These are phyloP conservation scores for Physcomitrium patens DNA, from an alignment of 225 moss, liverwort and hornwort species.

Conservation along the genomic window DNA sequence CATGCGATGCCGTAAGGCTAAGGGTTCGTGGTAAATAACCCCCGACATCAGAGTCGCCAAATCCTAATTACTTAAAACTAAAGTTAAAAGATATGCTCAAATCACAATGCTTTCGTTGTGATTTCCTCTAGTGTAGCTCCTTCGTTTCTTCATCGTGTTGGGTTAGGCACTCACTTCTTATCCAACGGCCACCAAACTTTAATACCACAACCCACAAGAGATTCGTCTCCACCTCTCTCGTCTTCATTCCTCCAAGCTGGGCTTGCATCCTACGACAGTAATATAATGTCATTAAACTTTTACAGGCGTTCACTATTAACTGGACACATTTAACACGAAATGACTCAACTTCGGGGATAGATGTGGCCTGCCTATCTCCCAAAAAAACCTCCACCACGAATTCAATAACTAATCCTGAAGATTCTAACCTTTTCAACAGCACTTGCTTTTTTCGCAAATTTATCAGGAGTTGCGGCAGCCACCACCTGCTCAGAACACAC, in stretches of 20 bases:
- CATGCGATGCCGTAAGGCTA: not conserved
- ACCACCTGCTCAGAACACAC: slow-evolving; percentile 49
- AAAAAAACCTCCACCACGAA: slow-evolving; percentile 1
- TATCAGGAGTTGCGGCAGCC: slow-evolving; percentile 50
- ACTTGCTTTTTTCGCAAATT: slow-evolving; percentile 49
- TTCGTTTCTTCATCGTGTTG: not conserved
- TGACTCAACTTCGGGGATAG: not conserved
- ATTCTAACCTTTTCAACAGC: slow-evolving; percentile 53
- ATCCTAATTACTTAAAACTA: slow-evolving; percentile 3
- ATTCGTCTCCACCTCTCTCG: slow-evolving; percentile 62
- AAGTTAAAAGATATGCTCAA: not conserved
- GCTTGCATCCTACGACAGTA: slow-evolving; percentile 32
- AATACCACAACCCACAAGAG: slow-evolving; percentile 77
- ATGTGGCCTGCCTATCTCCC: not conserved
- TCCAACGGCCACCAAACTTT: slow-evolving; percentile 99
- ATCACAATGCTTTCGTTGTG: not conserved
- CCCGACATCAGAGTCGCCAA: not conserved
- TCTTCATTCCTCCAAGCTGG: slow-evolving; percentile 54
- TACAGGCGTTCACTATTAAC: not conserved
- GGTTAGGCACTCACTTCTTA: slow-evolving; percentile 58
- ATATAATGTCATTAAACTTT: slow-evolving; percentile 22
- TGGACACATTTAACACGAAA: not conserved
- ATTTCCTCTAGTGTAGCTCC: not conserved
- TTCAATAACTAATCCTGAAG: not conserved
- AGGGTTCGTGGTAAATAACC: not conserved